Evolutionary conservation across 2,329 filamentous ascomycete genomes (phyloP).

Genomic region (Neofusicoccum laricinum): DNA sequence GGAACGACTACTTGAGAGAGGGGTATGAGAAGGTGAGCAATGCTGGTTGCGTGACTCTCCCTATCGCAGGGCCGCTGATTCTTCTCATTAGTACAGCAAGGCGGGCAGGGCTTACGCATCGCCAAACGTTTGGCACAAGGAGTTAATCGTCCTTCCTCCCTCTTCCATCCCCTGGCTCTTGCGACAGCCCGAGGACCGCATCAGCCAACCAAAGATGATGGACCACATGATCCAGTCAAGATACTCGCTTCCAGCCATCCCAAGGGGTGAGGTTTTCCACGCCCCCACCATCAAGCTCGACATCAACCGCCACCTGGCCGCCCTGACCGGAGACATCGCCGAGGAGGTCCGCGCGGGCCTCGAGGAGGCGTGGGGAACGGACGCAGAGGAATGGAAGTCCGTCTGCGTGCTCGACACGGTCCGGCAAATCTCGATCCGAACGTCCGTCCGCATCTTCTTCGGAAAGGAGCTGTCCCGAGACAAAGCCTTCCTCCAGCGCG

Average conservation of each 20-base stretch:
- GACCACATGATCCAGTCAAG: not conserved
- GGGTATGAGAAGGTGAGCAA: constrained; percentile 10
- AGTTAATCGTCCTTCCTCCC: not conserved
- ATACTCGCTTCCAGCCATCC: not conserved
- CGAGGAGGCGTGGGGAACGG: not conserved
- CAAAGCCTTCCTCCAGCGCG: not conserved
- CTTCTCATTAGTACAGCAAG: constrained; percentile 5
- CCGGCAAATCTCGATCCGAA: not conserved
- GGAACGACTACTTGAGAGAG: not conserved
- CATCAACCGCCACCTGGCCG: constrained; percentile 12
- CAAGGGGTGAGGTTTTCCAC: constrained; percentile 2
- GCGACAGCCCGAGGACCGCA: not conserved
- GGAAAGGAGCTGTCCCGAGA: not conserved
- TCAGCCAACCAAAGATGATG: constrained; percentile 10
- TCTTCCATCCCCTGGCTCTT: constrained; percentile 8
- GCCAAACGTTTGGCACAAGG: not conserved
- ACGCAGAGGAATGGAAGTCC: not conserved
- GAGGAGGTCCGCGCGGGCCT: not conserved
- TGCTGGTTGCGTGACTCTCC: too few species aligned
- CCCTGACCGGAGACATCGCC: constrained; percentile 2
- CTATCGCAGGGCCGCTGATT: too few species aligned
- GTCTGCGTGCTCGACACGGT: constrained; percentile 1
- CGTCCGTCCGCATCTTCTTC: constrained; percentile 6
- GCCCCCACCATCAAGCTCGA: not conserved
- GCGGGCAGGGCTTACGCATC: not conserved